Conservation (phyloP, 2,329 filamentous ascomycete species). For the Venturiaceae sp. region DNA sequence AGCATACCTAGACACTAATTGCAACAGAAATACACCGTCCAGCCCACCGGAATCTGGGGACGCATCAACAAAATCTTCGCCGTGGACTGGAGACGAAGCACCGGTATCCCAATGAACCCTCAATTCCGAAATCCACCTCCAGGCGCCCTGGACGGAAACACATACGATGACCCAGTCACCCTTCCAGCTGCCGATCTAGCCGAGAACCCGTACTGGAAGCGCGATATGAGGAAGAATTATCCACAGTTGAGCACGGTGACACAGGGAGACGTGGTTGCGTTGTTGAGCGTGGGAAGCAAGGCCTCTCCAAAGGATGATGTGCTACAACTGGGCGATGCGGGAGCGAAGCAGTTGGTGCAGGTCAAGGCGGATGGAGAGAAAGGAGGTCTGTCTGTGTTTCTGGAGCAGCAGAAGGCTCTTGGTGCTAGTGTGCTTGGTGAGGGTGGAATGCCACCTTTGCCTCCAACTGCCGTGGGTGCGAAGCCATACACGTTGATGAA, state of each 20-base stretch:
- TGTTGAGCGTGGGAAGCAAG: conserved; percentile 77
- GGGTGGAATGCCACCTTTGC: conserved; percentile 77
- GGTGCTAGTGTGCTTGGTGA: conserved; percentile 56
- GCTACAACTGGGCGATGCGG: conserved; percentile 62
- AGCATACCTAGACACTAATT: neutral
- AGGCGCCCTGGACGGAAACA: conserved; percentile 57
- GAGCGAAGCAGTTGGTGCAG: conserved; percentile 63
- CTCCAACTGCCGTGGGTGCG: conserved; percentile 38
- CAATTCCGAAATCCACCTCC: conserved; percentile 84
- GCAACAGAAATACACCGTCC: conserved; percentile 87
- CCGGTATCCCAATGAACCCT: conserved; percentile 85
- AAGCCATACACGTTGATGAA: conserved; percentile 51
- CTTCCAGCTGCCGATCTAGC: conserved; percentile 78
- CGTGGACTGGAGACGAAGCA: conserved; percentile 80
- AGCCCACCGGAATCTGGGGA: conserved; percentile 85
- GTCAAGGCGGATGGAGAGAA: conserved; percentile 66
- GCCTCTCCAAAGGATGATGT: conserved; percentile 70
- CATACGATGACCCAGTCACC: conserved; percentile 76
- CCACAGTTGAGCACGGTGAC: conserved; percentile 68
- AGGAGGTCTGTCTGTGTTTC: conserved; percentile 60
- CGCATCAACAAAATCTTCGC: conserved; percentile 66
- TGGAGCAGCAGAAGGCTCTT: conserved; percentile 53
- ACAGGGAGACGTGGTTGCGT: conserved; percentile 76
- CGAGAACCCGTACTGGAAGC: conserved; percentile 95
- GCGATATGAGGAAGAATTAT: conserved; percentile 76